phyloP scores from a whole-genome alignment of 192 early-diverging fungal species.

The Haplosporangium gracile region DNA sequence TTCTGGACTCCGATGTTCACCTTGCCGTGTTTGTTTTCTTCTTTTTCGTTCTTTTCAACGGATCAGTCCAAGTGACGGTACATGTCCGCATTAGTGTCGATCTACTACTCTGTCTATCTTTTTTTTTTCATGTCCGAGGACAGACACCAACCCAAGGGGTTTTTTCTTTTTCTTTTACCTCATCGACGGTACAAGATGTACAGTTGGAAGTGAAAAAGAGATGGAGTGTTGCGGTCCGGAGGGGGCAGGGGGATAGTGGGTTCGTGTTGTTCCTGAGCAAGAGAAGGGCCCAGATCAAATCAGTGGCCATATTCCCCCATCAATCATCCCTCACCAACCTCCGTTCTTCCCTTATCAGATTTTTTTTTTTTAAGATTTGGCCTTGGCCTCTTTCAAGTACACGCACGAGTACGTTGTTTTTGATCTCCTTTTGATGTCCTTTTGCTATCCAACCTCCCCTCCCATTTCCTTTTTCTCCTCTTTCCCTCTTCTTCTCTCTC shows the following conservation, averaged over 20 bases:
- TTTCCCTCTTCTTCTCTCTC: neutral
- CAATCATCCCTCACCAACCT: neutral
- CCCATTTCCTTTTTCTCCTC: slow-evolving; percentile 6
- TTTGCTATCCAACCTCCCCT: neutral
- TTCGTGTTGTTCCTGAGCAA: neutral
- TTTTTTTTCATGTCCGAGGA: slow-evolving; percentile 1
- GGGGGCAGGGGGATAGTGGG: neutral
- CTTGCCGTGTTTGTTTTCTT: neutral
- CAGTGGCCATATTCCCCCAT: no score
- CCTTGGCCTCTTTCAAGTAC: neutral
- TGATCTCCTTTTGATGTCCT: neutral
- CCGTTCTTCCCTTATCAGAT: slow-evolving; percentile 3
- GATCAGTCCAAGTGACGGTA: neutral
- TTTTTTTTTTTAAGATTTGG: neutral
- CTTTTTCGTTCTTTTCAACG: neutral
- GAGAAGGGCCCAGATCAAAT: neutral
- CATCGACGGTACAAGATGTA: neutral
- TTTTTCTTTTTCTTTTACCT: neutral
- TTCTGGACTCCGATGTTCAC: neutral
- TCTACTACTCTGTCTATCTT: neutral
- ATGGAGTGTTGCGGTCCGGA: neutral
- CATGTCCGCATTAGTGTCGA: neutral
- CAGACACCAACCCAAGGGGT: neutral
- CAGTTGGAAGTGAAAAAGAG: neutral
- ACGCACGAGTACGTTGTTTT: neutral